Conservation (phyloP, 495 filamentous ascomycete species). For the Entonaema liquescens region DNA sequence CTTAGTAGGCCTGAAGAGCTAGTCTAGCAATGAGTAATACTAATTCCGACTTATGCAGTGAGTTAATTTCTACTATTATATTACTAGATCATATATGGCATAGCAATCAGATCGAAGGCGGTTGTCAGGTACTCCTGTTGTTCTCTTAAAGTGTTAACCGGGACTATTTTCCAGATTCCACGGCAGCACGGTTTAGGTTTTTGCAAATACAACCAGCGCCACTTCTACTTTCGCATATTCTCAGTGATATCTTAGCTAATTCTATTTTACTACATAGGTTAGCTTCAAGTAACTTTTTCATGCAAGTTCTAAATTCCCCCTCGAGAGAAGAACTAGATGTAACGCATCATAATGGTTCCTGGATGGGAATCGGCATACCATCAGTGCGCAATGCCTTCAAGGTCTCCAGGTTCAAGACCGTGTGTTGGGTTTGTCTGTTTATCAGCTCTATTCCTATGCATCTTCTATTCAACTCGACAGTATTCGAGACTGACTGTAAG, state of each 20-base stretch:
- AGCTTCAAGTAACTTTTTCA: slow-evolving; percentile 50
- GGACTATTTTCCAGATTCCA: background rate
- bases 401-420: slow-evolving; percentile 38
- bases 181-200: background rate
- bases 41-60: slow-evolving; percentile 6
- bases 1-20: background rate
- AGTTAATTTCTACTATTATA: background rate
- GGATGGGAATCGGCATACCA: slow-evolving; percentile 54
- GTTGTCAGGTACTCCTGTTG: background rate
- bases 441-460: slow-evolving; percentile 46
- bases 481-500: slow-evolving; percentile 42
- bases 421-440: slow-evolving; percentile 38
- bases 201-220: background rate
- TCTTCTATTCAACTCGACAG: slow-evolving; percentile 41
- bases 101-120: background rate
- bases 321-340: slow-evolving; percentile 51
- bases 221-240: background rate
- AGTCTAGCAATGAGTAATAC: background rate
- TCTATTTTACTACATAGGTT: slow-evolving; percentile 19
- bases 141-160: background rate
- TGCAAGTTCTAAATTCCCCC: slow-evolving; percentile 53
- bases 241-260: background rate
- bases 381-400: slow-evolving; percentile 50
- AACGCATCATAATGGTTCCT: slow-evolving; percentile 47
- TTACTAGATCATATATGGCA: background rate